phyloP scores from a whole-genome alignment of 345 rosid species.

The Pseudoturritis turrita region DNA sequence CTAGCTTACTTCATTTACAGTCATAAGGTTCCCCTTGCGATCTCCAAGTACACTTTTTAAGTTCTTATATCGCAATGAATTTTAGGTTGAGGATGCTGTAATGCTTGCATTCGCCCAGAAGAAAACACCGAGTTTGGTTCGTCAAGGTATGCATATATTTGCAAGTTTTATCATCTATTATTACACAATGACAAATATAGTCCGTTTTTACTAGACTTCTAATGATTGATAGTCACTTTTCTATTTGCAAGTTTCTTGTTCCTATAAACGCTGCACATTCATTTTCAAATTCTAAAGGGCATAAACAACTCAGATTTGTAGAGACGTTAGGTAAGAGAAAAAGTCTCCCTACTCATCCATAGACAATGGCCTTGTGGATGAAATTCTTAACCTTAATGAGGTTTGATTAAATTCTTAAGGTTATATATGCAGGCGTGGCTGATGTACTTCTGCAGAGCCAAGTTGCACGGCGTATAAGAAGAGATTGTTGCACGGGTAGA shows the following conservation, averaged over 20 bases:
- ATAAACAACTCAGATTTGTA: slow-evolving; percentile 55
- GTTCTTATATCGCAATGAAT: neutral
- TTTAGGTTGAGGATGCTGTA: slow-evolving; percentile 89
- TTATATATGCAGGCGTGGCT: slow-evolving; percentile 63
- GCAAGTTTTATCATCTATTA: neutral
- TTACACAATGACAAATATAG: too few species aligned
- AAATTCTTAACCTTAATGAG: neutral
- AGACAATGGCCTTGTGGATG: neutral
- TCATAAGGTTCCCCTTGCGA: neutral
- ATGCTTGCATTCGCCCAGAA: slow-evolving; percentile 59
- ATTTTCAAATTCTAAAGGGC: slow-evolving; percentile 55
- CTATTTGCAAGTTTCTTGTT: neutral
- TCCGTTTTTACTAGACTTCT: neutral
- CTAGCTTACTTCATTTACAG: neutral
- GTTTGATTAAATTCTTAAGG: neutral
- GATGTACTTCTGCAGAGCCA: too few species aligned
- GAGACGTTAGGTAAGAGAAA: slow-evolving; percentile 72
- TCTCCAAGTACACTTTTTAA: neutral
- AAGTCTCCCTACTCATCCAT: neutral
- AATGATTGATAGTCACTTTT: neutral
- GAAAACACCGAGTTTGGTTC: slow-evolving; percentile 55
- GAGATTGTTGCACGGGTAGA: too few species aligned
- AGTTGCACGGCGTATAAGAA: too few species aligned
- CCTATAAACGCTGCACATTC: neutral
- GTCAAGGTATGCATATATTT: slow-evolving; percentile 41